phyloP scores from a whole-genome alignment of 2,329 filamentous ascomycete genomes.

The Monosporascus sp. region DNA sequence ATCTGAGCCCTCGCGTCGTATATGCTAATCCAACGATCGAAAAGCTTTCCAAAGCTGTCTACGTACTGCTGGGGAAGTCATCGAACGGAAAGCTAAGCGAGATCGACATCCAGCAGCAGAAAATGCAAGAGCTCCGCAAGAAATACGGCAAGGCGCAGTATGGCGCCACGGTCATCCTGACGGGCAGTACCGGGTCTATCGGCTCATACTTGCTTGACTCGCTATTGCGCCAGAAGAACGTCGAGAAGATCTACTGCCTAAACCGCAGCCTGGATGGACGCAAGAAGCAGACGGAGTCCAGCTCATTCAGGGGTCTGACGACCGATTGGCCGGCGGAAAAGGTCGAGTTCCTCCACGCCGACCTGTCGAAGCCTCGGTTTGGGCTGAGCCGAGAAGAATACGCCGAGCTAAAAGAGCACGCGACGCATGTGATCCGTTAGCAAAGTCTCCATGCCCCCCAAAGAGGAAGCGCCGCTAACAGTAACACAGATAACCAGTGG shows the following conservation, averaged over 20 bases:
- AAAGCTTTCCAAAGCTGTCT: neutral
- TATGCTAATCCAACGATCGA: constrained; percentile 21
- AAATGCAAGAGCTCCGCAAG: constrained; percentile 8
- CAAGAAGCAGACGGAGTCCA: constrained; percentile 8
- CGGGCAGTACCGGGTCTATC: constrained; percentile 34
- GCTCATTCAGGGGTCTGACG: constrained; percentile 4
- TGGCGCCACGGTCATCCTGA: constrained; percentile 29
- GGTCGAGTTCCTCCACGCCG: constrained; percentile 10
- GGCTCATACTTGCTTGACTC: constrained; percentile 35
- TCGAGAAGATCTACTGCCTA: constrained; percentile 12
- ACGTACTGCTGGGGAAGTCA: neutral
- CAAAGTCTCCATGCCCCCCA: neutral
- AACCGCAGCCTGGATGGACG: constrained; percentile 11
- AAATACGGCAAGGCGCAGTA: constrained; percentile 12
- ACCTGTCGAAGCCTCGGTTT: constrained; percentile 6
- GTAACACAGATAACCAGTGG: constrained; percentile 30
- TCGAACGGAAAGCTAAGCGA: neutral
- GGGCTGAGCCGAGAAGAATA: constrained; percentile 6
- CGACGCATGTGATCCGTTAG: constrained; percentile 7
- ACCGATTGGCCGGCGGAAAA: constrained; percentile 1
- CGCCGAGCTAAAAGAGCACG: neutral
- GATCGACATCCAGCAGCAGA: neutral
- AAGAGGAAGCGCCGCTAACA: neutral
- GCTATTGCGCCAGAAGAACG: constrained; percentile 21
- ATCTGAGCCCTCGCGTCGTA: constrained; percentile 15